Evolutionary conservation across 2,329 filamentous ascomycete species (phyloP), one percentile per base, ranked within the genome.

Genomic region (Aureobasidium sp.): DNA sequence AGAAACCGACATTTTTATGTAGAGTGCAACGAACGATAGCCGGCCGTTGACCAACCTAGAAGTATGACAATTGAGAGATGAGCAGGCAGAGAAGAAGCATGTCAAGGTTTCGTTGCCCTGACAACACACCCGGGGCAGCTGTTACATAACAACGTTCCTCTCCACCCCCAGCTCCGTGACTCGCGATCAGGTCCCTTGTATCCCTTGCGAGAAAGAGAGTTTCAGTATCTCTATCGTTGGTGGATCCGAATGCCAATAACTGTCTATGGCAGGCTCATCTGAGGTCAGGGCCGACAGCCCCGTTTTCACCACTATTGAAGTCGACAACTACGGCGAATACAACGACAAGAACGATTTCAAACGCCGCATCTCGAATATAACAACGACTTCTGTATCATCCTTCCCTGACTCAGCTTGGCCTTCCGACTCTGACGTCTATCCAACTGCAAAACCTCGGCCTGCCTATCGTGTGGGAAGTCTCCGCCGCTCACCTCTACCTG

Each of bases 401-500:
- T 59, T 73, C 10, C 68, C 71, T 5, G 70, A 71, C n/a, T 71
- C 69, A 13, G 64, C 52, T 44, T 69, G 66, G 61, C 65, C 70
- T 32, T 68, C 67, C 24, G 70, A 72, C 26, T 50, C 44, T 15
- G 57, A 60, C 17, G 55, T 26, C 7, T 79, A 82, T 10, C 82
- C 83, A 0, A 57, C 10, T 26, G 72, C 75, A n/a, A 83, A 82
- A 64, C 79, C 69, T n/a, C 61, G 64, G 29, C 70, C 69, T 2
- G 59, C 61, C 7, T 63, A 64, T 10, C 67, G 66, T 13, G 55
- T 55, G 2, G 67, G 67, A 46, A 79, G 55, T 12, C 29, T 66
- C 66, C 43, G 65, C 70, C 41, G 63, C 79, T 56, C 78, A 80
- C 83, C 41, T 83, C 82, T 1, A 77, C 73, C 17, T 20, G 52